Conservation (phyloP, 2,329 filamentous ascomycete species). For the Apiospora sp. region DNA sequence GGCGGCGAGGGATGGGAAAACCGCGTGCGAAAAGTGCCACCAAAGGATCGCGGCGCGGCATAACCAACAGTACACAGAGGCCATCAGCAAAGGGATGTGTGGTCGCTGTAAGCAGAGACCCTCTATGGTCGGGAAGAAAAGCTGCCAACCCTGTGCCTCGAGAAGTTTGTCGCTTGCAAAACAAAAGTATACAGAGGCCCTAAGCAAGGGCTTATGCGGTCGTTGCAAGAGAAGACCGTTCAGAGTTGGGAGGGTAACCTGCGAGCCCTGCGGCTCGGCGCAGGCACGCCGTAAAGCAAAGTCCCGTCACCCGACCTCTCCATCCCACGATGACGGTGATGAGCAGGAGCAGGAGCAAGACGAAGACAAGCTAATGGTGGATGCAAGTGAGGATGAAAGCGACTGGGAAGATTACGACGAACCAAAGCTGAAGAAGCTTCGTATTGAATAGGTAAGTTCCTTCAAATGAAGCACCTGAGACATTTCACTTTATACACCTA, state of each 20-base stretch:
- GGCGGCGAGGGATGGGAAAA: no score
- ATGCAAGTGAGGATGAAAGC: background rate
- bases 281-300: background rate
- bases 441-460: no score
- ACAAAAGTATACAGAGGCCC: background rate
- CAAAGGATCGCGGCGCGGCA: no score
- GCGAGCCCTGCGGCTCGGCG: background rate
- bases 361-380: background rate
- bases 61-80: no score
- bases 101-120: no score
- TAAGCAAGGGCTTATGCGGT: background rate
- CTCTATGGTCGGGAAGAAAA: no score
- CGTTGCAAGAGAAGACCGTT: background rate
- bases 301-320: background rate
- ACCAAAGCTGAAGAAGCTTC: background rate
- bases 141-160: no score
- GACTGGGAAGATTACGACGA: background rate
- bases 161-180: background rate
- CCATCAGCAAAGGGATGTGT: no score
- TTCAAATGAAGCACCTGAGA: no score
- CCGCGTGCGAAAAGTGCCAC: no score
- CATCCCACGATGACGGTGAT: background rate
- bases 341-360: no score
- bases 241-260: background rate
- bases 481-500: no score